Base-by-base conservation (phyloP, 495 filamentous ascomycete species). In the Penicillium samsonianum region DNA sequence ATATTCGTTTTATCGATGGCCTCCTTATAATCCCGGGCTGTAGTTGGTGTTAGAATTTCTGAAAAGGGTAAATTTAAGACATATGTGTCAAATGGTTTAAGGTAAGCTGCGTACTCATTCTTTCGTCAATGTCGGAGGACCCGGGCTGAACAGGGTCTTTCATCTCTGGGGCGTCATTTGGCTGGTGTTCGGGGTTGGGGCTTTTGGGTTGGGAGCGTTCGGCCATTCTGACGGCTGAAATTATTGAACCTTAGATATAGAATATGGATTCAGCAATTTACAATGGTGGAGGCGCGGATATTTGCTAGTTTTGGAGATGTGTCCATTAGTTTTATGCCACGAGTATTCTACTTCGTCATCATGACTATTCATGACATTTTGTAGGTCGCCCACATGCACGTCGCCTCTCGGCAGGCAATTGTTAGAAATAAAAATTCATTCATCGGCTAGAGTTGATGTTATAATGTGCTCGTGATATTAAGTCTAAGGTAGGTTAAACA, bases 1-100 rank as follows among this genome's bases (percentile, higher is more conserved):
- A 58, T 40, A 3, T 62, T 58, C 2, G 50, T 38, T n/a, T 31
- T 19, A 8, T 64, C 43, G 8, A 60, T 53, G 20, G 49, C 59
- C 2, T 48, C 50, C 19, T 56, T 23, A 5, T 65, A 58, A 25
- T 62, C 50, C 9, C n/a, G 28, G 19, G 59, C 65, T 63, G 35
- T 14, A 20, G 2, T 9, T 28, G 7, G 6, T 20, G n/a, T 55
- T 9, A 55, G 41, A 20, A 8, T 3, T 4, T 19, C n/a, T 17
- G 23, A 5, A 28, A 26, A 37, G 2, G 1, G 10, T 33, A 19
- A 7, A 17, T 3, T 2, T 4, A 14, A 0, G n/a, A 10, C 20
- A 9, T 12, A 17, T 37, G 14, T 14, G 35, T 5, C 1, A n/a
- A n/a, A 38, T n/a, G 16, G 35, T n/a, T 38, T 4, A 20, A 19